Percentiles rank a stretch among this genome's conserved stretches.
Evolutionary conservation across 306 rosid species (phyloP).

Genomic region (Nissolia schottii): DNA sequence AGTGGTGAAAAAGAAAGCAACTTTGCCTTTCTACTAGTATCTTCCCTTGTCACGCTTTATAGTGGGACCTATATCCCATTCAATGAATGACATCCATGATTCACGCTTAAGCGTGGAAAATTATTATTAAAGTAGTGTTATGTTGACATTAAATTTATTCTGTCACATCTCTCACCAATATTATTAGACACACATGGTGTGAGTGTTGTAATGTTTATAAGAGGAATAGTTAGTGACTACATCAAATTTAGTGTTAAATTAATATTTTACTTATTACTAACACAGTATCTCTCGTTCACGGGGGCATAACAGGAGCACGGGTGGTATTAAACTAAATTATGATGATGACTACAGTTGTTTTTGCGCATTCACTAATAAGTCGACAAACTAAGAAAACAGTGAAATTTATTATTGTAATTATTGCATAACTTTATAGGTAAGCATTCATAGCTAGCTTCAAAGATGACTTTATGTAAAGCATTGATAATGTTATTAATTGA

Average conservation of each 20-base stretch:
- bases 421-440: neutral
- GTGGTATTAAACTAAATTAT: neutral
- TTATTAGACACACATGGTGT: too few species aligned
- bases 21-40: neutral
- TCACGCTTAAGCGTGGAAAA: neutral
- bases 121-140: too few species aligned
- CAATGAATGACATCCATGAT: slow-evolving; percentile 5
- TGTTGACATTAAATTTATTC: too few species aligned
- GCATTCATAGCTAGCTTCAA: neutral
- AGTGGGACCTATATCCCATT: neutral
- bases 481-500: neutral
- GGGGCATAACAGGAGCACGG: neutral
- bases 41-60: neutral
- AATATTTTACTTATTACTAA: too few species aligned
- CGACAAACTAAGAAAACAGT: neutral
- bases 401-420: neutral
- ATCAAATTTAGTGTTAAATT: too few species aligned
- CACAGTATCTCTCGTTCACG: neutral
- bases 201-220: too few species aligned
- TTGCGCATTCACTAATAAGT: neutral
- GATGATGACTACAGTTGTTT: neutral
- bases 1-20: neutral
- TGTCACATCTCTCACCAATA: too few species aligned
- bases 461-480: slow-evolving; percentile 16
- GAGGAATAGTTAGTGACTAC: too few species aligned